A percentile compares a stretch with the other conserved stretches of the same genome.
Conservation (phyloP, 305 asterid genomes). For the Rubia occidens region DNA sequence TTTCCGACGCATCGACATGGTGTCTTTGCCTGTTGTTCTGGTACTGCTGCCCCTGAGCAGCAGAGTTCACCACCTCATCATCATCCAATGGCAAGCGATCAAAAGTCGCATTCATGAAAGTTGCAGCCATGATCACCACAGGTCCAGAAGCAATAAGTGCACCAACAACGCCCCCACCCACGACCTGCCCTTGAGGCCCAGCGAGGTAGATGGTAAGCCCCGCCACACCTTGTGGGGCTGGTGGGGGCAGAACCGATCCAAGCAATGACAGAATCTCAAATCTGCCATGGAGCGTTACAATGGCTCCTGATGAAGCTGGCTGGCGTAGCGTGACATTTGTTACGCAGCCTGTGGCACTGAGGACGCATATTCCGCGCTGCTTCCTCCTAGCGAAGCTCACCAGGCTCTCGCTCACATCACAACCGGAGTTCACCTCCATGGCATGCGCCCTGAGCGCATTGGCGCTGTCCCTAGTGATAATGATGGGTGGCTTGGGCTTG, state of each 20-base stretch:
- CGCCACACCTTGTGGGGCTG: slow-evolving; percentile 72
- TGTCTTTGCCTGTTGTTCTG: slow-evolving; percentile 37
- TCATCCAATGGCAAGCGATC: slow-evolving; percentile 64
- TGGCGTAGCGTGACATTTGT: slow-evolving; percentile 64
- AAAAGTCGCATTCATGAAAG: slow-evolving; percentile 71
- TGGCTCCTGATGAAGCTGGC: slow-evolving; percentile 57
- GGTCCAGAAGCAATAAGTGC: slow-evolving; percentile 76
- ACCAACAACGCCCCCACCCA: slow-evolving; percentile 70
- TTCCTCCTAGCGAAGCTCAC: slow-evolving; percentile 42
- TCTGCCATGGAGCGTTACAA: slow-evolving; percentile 66
- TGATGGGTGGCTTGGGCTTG: slow-evolving; percentile 85
- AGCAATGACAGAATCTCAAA: slow-evolving; percentile 62
- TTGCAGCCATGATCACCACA: slow-evolving; percentile 79
- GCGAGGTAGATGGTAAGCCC: slow-evolving; percentile 64
- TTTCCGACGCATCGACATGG: slow-evolving; percentile 33
- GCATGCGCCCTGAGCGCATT: slow-evolving; percentile 75
- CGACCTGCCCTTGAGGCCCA: slow-evolving; percentile 78
- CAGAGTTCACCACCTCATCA: slow-evolving; percentile 28
- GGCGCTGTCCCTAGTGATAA: slow-evolving; percentile 73
- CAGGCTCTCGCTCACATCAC: slow-evolving; percentile 53
- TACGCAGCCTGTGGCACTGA: slow-evolving; percentile 73
- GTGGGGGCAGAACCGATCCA: slow-evolving; percentile 74
- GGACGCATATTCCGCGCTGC: slow-evolving; percentile 59
- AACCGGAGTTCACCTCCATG: slow-evolving; percentile 60
- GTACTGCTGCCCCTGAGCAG: slow-evolving; percentile 31